phyloP scores from a whole-genome alignment of 2,329 filamentous ascomycete genomes.

The Apiospora hydei region DNA sequence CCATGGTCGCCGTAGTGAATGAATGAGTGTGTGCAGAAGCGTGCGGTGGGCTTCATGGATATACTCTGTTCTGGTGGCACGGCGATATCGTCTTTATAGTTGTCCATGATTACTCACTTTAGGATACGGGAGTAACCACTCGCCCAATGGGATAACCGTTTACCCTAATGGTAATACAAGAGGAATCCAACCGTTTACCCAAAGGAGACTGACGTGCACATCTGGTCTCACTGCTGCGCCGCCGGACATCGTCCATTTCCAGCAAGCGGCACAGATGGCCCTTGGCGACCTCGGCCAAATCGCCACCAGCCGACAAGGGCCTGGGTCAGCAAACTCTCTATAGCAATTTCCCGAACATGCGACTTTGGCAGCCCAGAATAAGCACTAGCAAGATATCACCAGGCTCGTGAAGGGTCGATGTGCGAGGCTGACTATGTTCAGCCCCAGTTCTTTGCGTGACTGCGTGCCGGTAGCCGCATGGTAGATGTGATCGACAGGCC shows the following conservation, averaged over 20 bases:
- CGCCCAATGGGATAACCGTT: too few species aligned
- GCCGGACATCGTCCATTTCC: background rate
- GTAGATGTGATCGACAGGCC: background rate
- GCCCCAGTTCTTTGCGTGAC: background rate
- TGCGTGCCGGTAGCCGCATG: background rate
- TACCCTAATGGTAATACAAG: too few species aligned
- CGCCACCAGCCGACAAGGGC: too few species aligned
- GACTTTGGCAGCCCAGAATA: background rate
- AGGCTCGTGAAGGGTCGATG: background rate
- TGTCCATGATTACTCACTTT: background rate
- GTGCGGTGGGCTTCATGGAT: background rate
- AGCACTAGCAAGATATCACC: background rate
- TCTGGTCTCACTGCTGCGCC: background rate
- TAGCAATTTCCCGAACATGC: background rate
- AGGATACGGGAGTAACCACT: too few species aligned
- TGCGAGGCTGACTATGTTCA: background rate
- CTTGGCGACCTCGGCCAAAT: too few species aligned
- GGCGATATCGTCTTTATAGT: background rate
- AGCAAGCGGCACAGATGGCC: background rate
- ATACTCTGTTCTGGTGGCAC: background rate
- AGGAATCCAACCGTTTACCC: too few species aligned
- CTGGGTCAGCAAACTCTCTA: background rate
- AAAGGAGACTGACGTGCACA: too few species aligned
- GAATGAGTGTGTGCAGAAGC: background rate
- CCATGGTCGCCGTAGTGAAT: background rate